Base-by-base conservation (phyloP, 768 basidiomycete species). In the Phanerodontia chrysosporium region DNA sequence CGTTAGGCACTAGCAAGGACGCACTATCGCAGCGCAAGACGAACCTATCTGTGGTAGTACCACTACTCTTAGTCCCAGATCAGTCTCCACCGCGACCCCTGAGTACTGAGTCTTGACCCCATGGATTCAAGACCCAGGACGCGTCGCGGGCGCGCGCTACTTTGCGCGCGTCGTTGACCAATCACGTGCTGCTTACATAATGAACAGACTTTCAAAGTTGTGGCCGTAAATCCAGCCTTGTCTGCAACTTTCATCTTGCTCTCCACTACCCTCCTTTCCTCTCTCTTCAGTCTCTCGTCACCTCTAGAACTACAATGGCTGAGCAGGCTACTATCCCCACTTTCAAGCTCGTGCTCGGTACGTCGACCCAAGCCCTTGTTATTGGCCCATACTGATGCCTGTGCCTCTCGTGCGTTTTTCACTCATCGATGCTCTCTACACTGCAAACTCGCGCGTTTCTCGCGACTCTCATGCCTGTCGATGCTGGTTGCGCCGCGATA, bases 341-440 rank as follows among this genome's bases (percentile, higher is more conserved):
- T 58, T 99, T 98, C 83, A 99, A 99, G 78, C 93, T 99, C 73
- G 96, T 98, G 61, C 92, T 98, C 65, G 95, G 95, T 95, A 72
- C 70, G 90, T 78, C 16, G 59, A 45, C 51, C 56, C 59, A 51
- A 21, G 14, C 53, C 22, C 16, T 49, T 54, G 53, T 61, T 59
- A 59, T 7, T 52, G 56, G n/a, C 16, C 29, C 54, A 62, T 64
- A 57, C 66, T 60, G 57, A 55, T 45, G n/a, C 42, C 7, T 36
- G 25, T 14, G 30, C 28, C 30, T 25, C 16, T n/a, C 28, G 27
- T 46, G 48, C 64, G 61, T 57, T 65, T 68, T 70, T 69, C 70
- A 70, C 74, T 79, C 75, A 87, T 87, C 84, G 80, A 87, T 85
- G 64, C 64, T 55, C 51, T 25, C 56, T 42, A 25, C 64, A 53